Base-by-base conservation (phyloP, 1,284 basidiomycete species). In the Afroboletus lepidellus region DNA sequence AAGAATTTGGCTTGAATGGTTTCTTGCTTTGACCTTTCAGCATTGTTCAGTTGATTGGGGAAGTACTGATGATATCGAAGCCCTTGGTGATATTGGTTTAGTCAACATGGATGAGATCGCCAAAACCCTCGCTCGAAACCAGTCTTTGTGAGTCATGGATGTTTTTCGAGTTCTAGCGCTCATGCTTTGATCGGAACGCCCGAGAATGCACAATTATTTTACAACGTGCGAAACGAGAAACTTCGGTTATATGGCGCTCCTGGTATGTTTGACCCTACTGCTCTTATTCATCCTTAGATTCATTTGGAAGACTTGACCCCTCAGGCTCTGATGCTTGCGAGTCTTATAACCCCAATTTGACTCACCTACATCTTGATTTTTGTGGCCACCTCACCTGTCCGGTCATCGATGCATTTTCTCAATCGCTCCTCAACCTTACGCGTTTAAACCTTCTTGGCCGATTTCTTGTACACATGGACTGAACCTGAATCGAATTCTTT, bases 191-290 rank as follows among this genome's bases (percentile, higher is more conserved):
- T 2, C 52, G 88, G 89, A 55, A 91, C 89, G 5, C 69, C 81
- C 0, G 80, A 90, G 57, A 95, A 92, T 47, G 86, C 84, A 0
- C 80, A 81, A 30, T 75, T 99, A 16, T 96, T 99, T 71, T 93
- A 98, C 63, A 84, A 85, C 50, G 74, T 83, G 1, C 71, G 80
- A 36, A 87, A 94, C 54, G 78, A 76, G 2, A 78, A 76, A 7
- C 74, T 99, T 33, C 83, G 79, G 0, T 73, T 99, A 43, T 97
- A 94, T 66, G 97, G 99, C 70, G 92, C 88, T 55, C 97, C 95
- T 1, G 85, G 92, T 94, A 68, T 53, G 61, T 6, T 2, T 16
- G 5, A 37, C 16, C 46, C 29, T 41, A n/a, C 29, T 15, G 49
- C 49, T 51, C 16, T 43, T 41, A 24, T 47, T 30, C 15, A 33